Evolutionary conservation across 2,329 filamentous ascomycete genomes (phyloP).

Genomic region (Diaporthe citrichinensis): DNA sequence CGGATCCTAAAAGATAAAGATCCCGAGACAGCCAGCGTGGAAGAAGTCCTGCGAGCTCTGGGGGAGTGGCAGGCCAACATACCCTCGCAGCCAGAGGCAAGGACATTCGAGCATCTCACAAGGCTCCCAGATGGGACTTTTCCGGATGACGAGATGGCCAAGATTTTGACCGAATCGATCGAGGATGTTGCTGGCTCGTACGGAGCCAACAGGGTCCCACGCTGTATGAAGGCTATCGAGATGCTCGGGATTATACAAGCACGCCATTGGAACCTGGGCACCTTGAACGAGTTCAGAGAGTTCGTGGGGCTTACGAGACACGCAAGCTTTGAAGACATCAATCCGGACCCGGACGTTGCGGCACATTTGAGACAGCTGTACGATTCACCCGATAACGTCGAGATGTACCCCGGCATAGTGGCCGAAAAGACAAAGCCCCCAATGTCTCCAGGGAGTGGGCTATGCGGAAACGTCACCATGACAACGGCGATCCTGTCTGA

Average conservation of each 20-base stretch:
- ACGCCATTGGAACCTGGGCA: slow-evolving; percentile 72
- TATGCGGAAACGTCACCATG: slow-evolving; percentile 67
- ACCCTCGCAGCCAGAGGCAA: slow-evolving; percentile 59
- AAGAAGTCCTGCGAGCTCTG: slow-evolving; percentile 56
- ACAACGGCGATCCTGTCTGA: slow-evolving; percentile 71
- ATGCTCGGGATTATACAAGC: slow-evolving; percentile 74
- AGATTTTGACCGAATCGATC: slow-evolving; percentile 68
- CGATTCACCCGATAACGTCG: slow-evolving; percentile 74
- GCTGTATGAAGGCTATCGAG: slow-evolving; percentile 71
- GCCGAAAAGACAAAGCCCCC: slow-evolving; percentile 69
- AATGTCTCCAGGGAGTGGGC: slow-evolving; percentile 65
- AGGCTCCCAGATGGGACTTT: slow-evolving; percentile 66
- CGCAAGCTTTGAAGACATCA: slow-evolving; percentile 71
- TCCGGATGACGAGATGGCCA: slow-evolving; percentile 69
- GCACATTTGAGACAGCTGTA: slow-evolving; percentile 71
- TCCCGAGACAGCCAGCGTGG: slow-evolving; percentile 51
- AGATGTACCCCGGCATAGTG: slow-evolving; percentile 78
- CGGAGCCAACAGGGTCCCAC: slow-evolving; percentile 71
- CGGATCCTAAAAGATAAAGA: slow-evolving; percentile 58
- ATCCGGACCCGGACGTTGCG: slow-evolving; percentile 68
- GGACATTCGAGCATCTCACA: slow-evolving; percentile 64
- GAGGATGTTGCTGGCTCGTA: slow-evolving; percentile 73
- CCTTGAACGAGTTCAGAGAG: slow-evolving; percentile 75
- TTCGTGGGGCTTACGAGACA: slow-evolving; percentile 73
- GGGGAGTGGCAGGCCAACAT: slow-evolving; percentile 55